Evolutionary conservation across 345 rosid species (phyloP), one percentile per base, ranked within the genome.

Genomic region (Heritiera littoralis): DNA sequence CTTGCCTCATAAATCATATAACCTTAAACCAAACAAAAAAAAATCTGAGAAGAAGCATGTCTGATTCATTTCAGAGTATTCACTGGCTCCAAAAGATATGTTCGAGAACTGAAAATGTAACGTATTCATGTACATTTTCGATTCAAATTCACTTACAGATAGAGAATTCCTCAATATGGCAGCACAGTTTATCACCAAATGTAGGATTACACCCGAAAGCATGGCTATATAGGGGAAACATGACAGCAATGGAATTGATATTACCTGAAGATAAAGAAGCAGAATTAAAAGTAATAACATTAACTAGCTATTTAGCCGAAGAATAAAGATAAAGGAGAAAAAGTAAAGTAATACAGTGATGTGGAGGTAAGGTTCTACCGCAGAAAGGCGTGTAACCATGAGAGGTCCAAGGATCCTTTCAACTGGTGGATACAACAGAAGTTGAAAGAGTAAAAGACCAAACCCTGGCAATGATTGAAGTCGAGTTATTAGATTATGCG

Each of bases 361-460:
- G 15, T 67, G 45, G 32, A 35, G 68, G 60, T 68, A 2, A 72
- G 78, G 40, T 15, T 63, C 78, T 85, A 88, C 92, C 41, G 88
- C 88, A 35, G 90, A 83, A 74, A 88, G 78, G 52, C 85, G 90
- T 32, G 89, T 83, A 46, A 86, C 81, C 52, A 17, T 77, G 8
- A 86, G 58, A n/a, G 92, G 87, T 46, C 92, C 92, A 48, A 88
- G 60, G 10, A 80, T 64, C 67, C 54, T 88, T 81, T 88, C 87
- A 2, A 86, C 61, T n/a, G 77, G 81, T 1, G 90, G 86, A 83
- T 88, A 89, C 18, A 89, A 66, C 28, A 85, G 54, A 78, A 88
- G 90, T 80, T 89, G 92, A 80, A 89, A 88, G 28, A 88, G 46
- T 78, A 89, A 56, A 66, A 89, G 90, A 45, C 89, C 88, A 61